Base-by-base conservation (phyloP, 257 asterid genomes). In the Forsythia suspensa region DNA sequence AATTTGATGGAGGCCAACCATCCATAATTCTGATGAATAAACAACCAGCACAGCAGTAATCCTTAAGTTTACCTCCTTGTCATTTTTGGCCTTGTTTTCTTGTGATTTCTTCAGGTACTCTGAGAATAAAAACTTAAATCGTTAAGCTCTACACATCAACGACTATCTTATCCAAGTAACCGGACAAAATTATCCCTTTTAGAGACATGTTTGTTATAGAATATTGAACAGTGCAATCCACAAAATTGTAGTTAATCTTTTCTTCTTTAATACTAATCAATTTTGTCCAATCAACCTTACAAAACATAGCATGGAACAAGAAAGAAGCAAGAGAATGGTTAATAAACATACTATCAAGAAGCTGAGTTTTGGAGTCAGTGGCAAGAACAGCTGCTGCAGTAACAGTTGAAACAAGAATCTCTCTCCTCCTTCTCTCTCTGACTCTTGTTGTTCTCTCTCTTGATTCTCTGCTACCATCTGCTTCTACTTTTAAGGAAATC, bases 41-140 rank as follows among this genome's bases (percentile, higher is more conserved):
- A 29, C 34, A 29, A 29, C 34, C 2, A 29, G 34, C 34, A 29
- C 1, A 29, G 34, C 34, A 29, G 34, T 29, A 29, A 29, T 29
- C 1, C 2, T 29, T 34, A 70, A 6, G 13, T 29, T 82, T 82
- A 92, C 99, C 99, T 93, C 98, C 86, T 93, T 90, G 73, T 93
- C 99, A 81, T 95, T 91, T 78, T 85, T 91, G 24, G 73, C 86
- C 89, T 89, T 95, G 91, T 90, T 95, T 74, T 95, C 99, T 82
- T 93, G 88, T 2, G 97, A 88, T 85, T 91, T 95, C 89, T 93
- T 87, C 90, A 95, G 80, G 73, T 88, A 95, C 79, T 86, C 99
- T 91, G 88, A 21, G 67, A 39, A 41, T 57, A 85, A 65, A 59
- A 75, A 12, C 51, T 15, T 39, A 74, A 29, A 61, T 8, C 3